Evolutionary conservation across 2,329 filamentous ascomycete genomes (phyloP), one percentile per base, ranked within the genome.

Genomic region (Triangularia setosa): DNA sequence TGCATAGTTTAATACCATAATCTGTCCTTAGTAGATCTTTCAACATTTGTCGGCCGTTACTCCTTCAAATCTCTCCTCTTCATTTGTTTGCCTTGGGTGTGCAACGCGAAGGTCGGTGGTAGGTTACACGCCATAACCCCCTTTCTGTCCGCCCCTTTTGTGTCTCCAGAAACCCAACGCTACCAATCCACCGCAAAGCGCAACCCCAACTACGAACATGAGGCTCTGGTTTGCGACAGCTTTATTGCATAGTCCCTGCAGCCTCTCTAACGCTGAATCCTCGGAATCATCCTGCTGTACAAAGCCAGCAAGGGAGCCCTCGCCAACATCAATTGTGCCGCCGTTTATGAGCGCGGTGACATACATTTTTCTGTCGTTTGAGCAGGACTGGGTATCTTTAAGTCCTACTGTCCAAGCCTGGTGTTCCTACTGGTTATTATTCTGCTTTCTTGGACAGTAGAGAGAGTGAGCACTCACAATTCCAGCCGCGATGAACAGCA

Each of bases 381-480:
- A 53, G 59, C 60, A 67, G 67, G 61, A 66, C 9, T 48, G 25
- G 12, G 60, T 27, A 14, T 35, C 27, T 23, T 65, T 60, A 56
- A 69, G 64, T 30, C 63, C 65, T 60, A 65, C 9, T 11, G 69
- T 65, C 66, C 65, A 70, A 27, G 69, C 68, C 69, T 70, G 21
- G 27, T 55, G 23, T 55, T 18, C 52, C 52, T 55, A 7, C 9
- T 12, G 9, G 40, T 35, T 25, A 59, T 54, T 25, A 55, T 25
- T 27, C 52, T 1, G 25, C 23, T 16, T n/a, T 55, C n/a, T 6
- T 6, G 24, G n/a, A 23, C 52, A 1, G 16, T 9, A 28, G 59
- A 25, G 23, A 40, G 44, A 16, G 21, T 8, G 3, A 30, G n/a
- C 7, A 67, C 68, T 16, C 65, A 71, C 69, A n/a, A 71, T 71